A percentile compares a stretch with the other conserved stretches of the same genome.
These are phyloP conservation scores for Chaetomiaceae sp. DNA, from an alignment of 2,329 filamentous ascomycete genomes.

Conservation along the genomic window DNA sequence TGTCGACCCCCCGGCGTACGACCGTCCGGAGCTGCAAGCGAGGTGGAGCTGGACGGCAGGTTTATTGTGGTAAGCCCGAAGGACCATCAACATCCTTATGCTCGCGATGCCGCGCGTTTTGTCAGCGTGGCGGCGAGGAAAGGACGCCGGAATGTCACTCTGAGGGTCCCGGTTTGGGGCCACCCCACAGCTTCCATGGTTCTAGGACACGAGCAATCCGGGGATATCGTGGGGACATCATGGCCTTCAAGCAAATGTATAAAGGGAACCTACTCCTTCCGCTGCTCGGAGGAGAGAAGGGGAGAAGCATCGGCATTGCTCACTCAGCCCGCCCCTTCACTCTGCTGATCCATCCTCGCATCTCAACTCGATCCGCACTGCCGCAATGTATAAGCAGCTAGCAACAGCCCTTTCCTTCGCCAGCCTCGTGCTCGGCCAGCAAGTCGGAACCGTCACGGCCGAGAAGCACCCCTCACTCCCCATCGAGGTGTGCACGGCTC, in stretches of 20 bases:
- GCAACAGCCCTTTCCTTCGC: slow-evolving; percentile 26
- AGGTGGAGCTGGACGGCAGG: slow-evolving; percentile 8
- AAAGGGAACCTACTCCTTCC: neutral
- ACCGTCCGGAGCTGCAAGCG: slow-evolving; percentile 6
- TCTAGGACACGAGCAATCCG: neutral
- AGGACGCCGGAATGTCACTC: neutral
- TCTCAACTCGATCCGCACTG: neutral
- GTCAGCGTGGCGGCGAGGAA: neutral
- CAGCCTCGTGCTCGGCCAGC: slow-evolving; percentile 31
- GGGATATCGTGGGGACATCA: neutral
- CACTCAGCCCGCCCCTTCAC: neutral
- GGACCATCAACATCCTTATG: slow-evolving; percentile 1
- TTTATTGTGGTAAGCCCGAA: slow-evolving; percentile 2
- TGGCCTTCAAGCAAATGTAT: neutral
- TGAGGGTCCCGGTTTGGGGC: neutral
- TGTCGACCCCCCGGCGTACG: slow-evolving; percentile 2
- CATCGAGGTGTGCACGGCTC: slow-evolving; percentile 43
- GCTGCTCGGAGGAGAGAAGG: neutral
- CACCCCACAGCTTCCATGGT: slow-evolving; percentile 1
- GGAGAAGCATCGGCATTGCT: slow-evolving; percentile 5
- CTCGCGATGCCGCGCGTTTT: neutral
- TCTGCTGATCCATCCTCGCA: neutral
- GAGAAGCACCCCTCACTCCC: slow-evolving; percentile 45
- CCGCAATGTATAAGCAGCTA: slow-evolving; percentile 24
- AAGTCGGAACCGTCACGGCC: slow-evolving; percentile 36